Evolutionary conservation across 164 flowering plant genomes (phyloP), one percentile per base, ranked within the genome.

Genomic region (Dillenia turbinata): DNA sequence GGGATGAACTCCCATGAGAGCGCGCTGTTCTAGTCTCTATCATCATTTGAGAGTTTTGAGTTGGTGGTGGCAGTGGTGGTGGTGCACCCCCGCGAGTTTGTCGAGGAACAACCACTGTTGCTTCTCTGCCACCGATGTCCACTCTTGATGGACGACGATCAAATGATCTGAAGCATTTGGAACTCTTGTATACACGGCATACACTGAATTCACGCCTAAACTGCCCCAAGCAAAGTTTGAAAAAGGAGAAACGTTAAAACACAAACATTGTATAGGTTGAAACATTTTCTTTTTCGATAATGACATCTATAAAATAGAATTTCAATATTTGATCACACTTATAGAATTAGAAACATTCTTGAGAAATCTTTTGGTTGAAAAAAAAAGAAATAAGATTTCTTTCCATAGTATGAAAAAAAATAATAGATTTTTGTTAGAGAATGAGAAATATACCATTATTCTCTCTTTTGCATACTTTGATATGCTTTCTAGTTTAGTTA

Each of bases 121-220:
- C 40, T 33, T 33, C 40, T 33, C 40, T 0, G 7, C 40, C 40
- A 33, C 40, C 7, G 40, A 33, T 33, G 40, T 4, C 40, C 40
- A 33, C 19, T 52, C 59, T 75, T 4, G 67, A 12, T 9, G 90
- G 93, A 8, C 93, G 86, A 19, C 93, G 82, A 66, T 89, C 96
- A 49, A 89, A 89, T 26, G 90, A 81, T 59, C 85, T 68, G 54
- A 65, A 69, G 60, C 74, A 73, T 49, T 89, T 90, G 2, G 89
- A 82, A 40, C 69, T 69, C 54, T 81, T 76, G 53, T 89, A 89
- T 45, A 89, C 77, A 22, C 96, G 79, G 56, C 89, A 87, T 33
- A 89, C 9, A 51, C 85, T 78, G 64, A 83, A 67, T 71, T 85
- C 96, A 57, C 70, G 73, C 71, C 85, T 76, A 63, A 85, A 63